Conservation (phyloP, 805 yeast species). For the Jamesozyma jinghongensis region DNA sequence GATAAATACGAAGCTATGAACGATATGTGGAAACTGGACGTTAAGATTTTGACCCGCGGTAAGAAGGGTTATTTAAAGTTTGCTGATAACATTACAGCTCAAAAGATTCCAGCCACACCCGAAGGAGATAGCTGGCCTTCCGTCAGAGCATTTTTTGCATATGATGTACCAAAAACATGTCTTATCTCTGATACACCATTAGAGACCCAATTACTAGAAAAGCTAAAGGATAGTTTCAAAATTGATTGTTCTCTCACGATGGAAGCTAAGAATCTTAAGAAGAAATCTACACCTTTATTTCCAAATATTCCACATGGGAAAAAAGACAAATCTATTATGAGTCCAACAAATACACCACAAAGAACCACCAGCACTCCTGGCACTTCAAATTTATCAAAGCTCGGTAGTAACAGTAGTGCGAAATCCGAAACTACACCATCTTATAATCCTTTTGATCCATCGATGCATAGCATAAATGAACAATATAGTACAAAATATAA, state of each 20-base stretch:
- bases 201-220: constrained; percentile 13
- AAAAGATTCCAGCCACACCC: constrained; percentile 15
- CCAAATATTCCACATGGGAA: constrained; percentile 15
- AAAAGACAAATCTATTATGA: neutral
- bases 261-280: neutral
- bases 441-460: neutral
- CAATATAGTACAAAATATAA: neutral
- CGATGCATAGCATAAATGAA: neutral
- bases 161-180: constrained; percentile 18
- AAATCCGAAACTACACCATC: neutral
- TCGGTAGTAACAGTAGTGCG: neutral
- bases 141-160: constrained; percentile 33
- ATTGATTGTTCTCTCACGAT: constrained; percentile 7
- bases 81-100: constrained; percentile 31
- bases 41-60: constrained; percentile 31
- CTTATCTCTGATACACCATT: constrained; percentile 7
- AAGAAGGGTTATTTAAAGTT: constrained; percentile 31
- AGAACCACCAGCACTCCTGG: neutral
- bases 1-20: constrained; percentile 30
- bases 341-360: neutral
- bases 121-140: constrained; percentile 22
- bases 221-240: constrained; percentile 16
- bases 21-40: constrained; percentile 37
- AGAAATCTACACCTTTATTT: constrained; percentile 8
- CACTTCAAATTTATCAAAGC: neutral